Percentiles rank a stretch among this genome's conserved stretches.
These are phyloP conservation scores for Agapanthus africanus DNA, from an alignment of 106 monocot species.

Conservation along the genomic window DNA sequence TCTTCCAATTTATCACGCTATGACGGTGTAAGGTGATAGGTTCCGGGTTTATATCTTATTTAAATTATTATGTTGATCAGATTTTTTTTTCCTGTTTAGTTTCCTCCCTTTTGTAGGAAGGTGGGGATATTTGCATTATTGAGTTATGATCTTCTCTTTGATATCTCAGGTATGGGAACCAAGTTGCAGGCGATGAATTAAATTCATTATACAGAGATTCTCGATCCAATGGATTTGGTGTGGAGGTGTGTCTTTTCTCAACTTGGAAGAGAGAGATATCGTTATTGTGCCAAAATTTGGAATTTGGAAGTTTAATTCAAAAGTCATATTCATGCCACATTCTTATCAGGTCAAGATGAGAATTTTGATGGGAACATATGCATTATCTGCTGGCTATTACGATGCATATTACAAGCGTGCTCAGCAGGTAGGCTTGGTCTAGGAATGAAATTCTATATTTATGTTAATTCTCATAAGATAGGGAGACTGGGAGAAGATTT, in stretches of 20 bases:
- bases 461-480: background rate
- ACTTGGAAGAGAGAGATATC: background rate
- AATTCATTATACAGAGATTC: conserved; percentile 73
- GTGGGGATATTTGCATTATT: background rate
- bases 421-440: conserved; percentile 59
- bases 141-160: background rate
- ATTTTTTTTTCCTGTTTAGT: background rate
- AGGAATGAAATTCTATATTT: background rate
- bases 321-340: background rate
- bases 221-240: conserved; percentile 71
- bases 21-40: conserved; percentile 84
- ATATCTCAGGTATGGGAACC: conserved; percentile 70
- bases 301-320: background rate
- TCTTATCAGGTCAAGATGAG: conserved; percentile 84
- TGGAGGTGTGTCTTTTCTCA: conserved; percentile 46
- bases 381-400: conserved; percentile 90
- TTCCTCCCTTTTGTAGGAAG: background rate
- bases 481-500: background rate
- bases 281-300: background rate
- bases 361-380: conserved; percentile 99
- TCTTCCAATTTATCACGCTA: conserved; percentile 98
- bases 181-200: conserved; percentile 60
- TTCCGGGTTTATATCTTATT: background rate
- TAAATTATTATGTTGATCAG: conserved; percentile 3
- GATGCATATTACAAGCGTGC: conserved; percentile 97